These are phyloP conservation scores for Stagonosporopsis chrysanthemi DNA, from an alignment of 2,329 filamentous ascomycete genomes.

Conservation along the genomic window DNA sequence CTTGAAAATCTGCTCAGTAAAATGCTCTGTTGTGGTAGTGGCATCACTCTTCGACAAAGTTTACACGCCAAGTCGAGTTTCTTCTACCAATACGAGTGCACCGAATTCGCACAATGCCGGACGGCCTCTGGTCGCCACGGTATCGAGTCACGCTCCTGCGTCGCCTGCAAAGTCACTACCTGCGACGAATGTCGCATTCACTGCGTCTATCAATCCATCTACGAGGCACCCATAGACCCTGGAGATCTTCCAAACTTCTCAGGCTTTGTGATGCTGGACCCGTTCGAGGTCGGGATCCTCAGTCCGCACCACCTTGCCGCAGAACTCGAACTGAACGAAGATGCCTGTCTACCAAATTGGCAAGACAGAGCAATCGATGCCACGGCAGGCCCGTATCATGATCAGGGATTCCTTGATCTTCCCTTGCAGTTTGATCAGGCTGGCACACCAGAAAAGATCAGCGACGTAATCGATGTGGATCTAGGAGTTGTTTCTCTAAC, in stretches of 20 bases:
- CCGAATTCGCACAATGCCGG: slow-evolving; percentile 35
- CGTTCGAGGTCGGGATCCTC: slow-evolving; percentile 38
- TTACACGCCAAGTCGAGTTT: slow-evolving; percentile 35
- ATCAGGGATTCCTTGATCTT: slow-evolving; percentile 43
- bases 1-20: slow-evolving; percentile 36
- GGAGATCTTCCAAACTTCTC: slow-evolving; percentile 43
- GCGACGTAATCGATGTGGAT: slow-evolving; percentile 36
- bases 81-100: slow-evolving; percentile 34
- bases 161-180: slow-evolving; percentile 38
- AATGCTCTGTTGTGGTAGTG: slow-evolving; percentile 38
- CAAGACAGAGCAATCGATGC: slow-evolving; percentile 3
- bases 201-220: slow-evolving; percentile 44
- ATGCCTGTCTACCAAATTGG: not conserved
- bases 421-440: slow-evolving; percentile 30
- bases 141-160: slow-evolving; percentile 36
- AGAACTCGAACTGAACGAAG: not conserved
- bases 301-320: slow-evolving; percentile 36
- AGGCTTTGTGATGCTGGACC: slow-evolving; percentile 39
- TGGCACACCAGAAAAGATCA: slow-evolving; percentile 34
- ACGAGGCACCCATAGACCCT: slow-evolving; percentile 31
- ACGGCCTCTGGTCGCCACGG: slow-evolving; percentile 6
- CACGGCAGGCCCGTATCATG: slow-evolving; percentile 33
- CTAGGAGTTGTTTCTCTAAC: slow-evolving; percentile 31
- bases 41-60: slow-evolving; percentile 31
- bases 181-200: slow-evolving; percentile 48